Base-by-base conservation (phyloP, 768 basidiomycete species). In the Pisolithus orientalis region DNA sequence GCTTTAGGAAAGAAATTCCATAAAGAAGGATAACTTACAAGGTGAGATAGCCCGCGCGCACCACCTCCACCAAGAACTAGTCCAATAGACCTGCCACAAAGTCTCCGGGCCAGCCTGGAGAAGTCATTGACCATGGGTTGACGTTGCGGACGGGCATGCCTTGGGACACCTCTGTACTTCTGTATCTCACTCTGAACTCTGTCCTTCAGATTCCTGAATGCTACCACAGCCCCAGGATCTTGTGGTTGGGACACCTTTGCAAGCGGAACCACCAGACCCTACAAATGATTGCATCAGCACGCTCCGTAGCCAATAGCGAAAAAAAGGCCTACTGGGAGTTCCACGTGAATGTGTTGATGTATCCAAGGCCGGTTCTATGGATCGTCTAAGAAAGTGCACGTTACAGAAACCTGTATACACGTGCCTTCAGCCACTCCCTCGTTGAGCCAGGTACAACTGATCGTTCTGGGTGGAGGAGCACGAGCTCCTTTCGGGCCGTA, bases 11-110 rank as follows among this genome's bases (percentile, higher is more conserved):
- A n/a, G 39, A 56, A 54, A 50, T 42, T 21, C 42, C 43, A 39
- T 53, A 47, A 27, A 51, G 50, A 48, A 59, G 53, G 52, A 42
- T 54, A 46, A 24, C 75, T 47, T 56, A 82, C 80, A 43, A 89
- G 68, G 64, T 90, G 87, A 0, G 84, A 79, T 42, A 88, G 74
- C n/a, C 87, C 96, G 39, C 96, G 80, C 14, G 94, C 96, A 16
- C 96, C 96, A n/a, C 96, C 96, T 6, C 96, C 96, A 17, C 96
- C 96, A 2, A 99, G 79, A 6, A 98, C 94, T 42, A 99, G 72
- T 1, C 94, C 96, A 53, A 98, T 88, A 7, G 90, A 91, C 61
- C 85, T 90, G 13, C 94, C 96, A 62, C 94, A 96, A 37, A 98
- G 80, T 47, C 94, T 72, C 51, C 96, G 75, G 2, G 96, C 96